Base-by-base conservation (phyloP, 192 early-diverging fungal species). In the Neocallimastix lanati region DNA sequence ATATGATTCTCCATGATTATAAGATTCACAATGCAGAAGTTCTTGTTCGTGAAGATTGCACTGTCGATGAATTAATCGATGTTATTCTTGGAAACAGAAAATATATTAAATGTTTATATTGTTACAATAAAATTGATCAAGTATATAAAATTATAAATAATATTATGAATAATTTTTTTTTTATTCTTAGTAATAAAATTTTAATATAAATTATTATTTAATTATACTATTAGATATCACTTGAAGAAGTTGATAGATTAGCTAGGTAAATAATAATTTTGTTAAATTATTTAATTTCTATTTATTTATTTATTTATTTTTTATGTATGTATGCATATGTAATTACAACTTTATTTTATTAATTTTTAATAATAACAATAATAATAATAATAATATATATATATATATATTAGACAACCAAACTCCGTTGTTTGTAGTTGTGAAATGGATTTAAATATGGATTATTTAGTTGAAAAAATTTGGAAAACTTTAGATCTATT, bases 1-100 rank as follows among this genome's bases (percentile, higher is more conserved):
- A 96, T 80, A 80, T 84, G 79, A 95, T 99, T 85, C 87, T 99
- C 76, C 97, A 97, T 84, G 94, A 95, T 83, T 99, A 99, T 84
- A 94, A 94, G 87, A 96, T 99, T 76, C 97, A 98, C 83, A 99
- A 99, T 82, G 96, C 96, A 9, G 96, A 99, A 82, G 91, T 99
- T 12, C 87, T 99, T 81, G 92, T 99, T 79, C 93, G 98, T 78
- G 96, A 99, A 85, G 98, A 98, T 83, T 92, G 94, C 78, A 95
- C 91, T 27, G 93, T 98, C 11, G 98, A 99, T 82, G 92, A 98
- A 82, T 98, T 99, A 84, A 95, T 99, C 82, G 98, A 99, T 85
- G 94, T 98, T n/a, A 92, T 99, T 11, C 89, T 99, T 21, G 96
- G 96, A 28, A 98, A 98, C 88, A 90, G 97, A 78, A 96, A 95